Percentiles rank a stretch among this genome's conserved stretches.
Conservation (phyloP, 2,329 filamentous ascomycete genomes). For the Pleomassaria siparia region DNA sequence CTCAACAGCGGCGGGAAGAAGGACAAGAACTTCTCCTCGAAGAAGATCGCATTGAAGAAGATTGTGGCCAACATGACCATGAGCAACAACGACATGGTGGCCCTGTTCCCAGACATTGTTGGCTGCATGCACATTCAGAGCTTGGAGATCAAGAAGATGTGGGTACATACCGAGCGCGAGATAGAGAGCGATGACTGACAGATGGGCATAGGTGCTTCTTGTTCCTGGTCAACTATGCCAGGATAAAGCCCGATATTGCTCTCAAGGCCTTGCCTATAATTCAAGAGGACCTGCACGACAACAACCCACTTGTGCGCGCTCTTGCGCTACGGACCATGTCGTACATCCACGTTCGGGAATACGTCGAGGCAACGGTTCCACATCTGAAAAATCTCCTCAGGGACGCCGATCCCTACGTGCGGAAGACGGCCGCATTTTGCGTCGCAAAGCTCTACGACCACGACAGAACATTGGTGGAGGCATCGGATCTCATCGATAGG, state of each 20-base stretch:
- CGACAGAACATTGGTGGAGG: slow-evolving; percentile 85
- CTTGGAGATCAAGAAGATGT: slow-evolving; percentile 99
- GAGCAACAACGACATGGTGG: slow-evolving; percentile 99
- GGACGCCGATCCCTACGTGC: slow-evolving; percentile 91
- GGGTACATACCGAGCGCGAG: slow-evolving; percentile 33
- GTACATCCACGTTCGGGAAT: slow-evolving; percentile 95
- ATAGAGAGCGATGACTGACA: slow-evolving; percentile 28
- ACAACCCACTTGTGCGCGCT: slow-evolving; percentile 88
- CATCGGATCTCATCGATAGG: slow-evolving; percentile 86
- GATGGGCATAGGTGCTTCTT: slow-evolving; percentile 82
- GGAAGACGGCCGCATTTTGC: slow-evolving; percentile 94
- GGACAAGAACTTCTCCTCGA: slow-evolving; percentile 91
- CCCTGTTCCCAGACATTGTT: slow-evolving; percentile 92
- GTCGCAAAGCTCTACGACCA: slow-evolving; percentile 98
- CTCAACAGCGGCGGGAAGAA: slow-evolving; percentile 94
- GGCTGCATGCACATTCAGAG: slow-evolving; percentile 92
- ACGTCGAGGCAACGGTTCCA: slow-evolving; percentile 85
- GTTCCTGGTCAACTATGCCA: slow-evolving; percentile 94
- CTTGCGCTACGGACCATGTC: slow-evolving; percentile 93
- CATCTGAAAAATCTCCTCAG: slow-evolving; percentile 80
- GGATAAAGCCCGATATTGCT: slow-evolving; percentile 91
- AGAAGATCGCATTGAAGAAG: slow-evolving; percentile 99
- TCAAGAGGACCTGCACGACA: slow-evolving; percentile 89
- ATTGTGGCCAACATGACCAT: slow-evolving; percentile 99
- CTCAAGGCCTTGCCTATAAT: slow-evolving; percentile 89